Conservation (phyloP, 805 yeast genomes). For the Cyberlindnera xishuangbannaensis region DNA sequence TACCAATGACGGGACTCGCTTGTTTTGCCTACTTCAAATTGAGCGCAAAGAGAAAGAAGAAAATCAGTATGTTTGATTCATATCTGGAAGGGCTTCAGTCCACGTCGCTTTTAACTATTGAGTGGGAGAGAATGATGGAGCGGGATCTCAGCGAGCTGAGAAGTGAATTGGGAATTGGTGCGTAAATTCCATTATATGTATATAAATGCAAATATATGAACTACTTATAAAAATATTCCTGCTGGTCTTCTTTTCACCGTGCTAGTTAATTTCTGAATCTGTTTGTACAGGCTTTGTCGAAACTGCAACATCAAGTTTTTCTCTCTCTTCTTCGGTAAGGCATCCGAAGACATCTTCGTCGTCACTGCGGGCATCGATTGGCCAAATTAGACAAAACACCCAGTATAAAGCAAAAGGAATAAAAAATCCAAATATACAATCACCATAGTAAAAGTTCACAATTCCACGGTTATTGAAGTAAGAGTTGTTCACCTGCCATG, state of each 20-base stretch:
- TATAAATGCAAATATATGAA: conserved; percentile 1
- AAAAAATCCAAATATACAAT: conserved; percentile 36
- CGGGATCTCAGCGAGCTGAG: conserved; percentile 70
- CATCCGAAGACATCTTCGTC: conserved; percentile 35
- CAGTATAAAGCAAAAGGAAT: conserved; percentile 36
- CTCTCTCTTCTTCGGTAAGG: conserved; percentile 29
- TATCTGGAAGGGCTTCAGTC: conserved; percentile 73
- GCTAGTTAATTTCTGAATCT: too few relatives aligned
- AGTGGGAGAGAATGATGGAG: conserved; percentile 83
- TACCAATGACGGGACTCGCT: conserved; percentile 93
- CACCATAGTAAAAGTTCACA: conserved; percentile 37
- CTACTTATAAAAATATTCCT: neutral
- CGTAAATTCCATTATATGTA: neutral
- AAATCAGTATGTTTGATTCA: conserved; percentile 48
- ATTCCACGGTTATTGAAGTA: conserved; percentile 29
- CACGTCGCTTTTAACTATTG: conserved; percentile 76
- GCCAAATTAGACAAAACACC: conserved; percentile 15
- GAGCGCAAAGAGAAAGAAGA: conserved; percentile 51
- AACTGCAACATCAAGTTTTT: too few relatives aligned
- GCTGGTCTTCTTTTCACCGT: too few relatives aligned
- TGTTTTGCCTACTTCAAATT: conserved; percentile 82
- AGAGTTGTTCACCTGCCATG: conserved; percentile 27
- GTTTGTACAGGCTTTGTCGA: too few relatives aligned
- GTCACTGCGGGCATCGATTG: conserved; percentile 30
- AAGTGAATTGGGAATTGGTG: conserved; percentile 61